Evolutionary conservation across 2,329 filamentous ascomycete species (phyloP).

Genomic region (Colletotrichum orchidophilum): DNA sequence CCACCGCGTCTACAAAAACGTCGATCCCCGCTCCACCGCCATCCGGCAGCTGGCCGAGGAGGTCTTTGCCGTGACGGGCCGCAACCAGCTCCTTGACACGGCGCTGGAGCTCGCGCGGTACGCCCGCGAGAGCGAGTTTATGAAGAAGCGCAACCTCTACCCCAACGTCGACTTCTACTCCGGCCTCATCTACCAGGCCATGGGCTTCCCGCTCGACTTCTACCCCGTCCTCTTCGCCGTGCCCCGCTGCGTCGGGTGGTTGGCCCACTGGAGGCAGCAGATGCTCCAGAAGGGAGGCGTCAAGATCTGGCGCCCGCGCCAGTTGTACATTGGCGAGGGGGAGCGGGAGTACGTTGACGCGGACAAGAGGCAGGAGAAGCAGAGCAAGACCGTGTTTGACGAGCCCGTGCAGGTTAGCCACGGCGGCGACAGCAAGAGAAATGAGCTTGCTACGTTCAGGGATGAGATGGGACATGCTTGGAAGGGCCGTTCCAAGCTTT

Average conservation of each 20-base stretch:
- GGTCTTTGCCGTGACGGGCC: constrained; percentile 59
- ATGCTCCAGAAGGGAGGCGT: constrained; percentile 56
- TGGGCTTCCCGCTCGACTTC: constrained; percentile 63
- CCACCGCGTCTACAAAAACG: constrained; percentile 63
- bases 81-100: constrained; percentile 61
- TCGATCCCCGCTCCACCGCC: constrained; percentile 61
- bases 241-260: constrained; percentile 60
- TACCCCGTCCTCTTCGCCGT: constrained; percentile 62
- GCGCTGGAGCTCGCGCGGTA: constrained; percentile 56
- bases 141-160: constrained; percentile 58
- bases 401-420: constrained; percentile 48
- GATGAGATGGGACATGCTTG: constrained; percentile 45
- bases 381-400: constrained; percentile 44
- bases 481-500: constrained; percentile 29
- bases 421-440: constrained; percentile 54
- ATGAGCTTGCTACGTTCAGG: constrained; percentile 49
- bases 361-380: constrained; percentile 44
- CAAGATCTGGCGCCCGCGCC: constrained; percentile 61
- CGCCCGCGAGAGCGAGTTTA: constrained; percentile 56
- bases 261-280: constrained; percentile 62
- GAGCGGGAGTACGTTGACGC: constrained; percentile 55
- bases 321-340: constrained; percentile 57
- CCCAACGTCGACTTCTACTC: constrained; percentile 64
- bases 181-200: constrained; percentile 61
- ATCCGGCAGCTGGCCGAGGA: constrained; percentile 59